Percentiles rank a stretch among this genome's conserved stretches.
These are phyloP conservation scores for Sarocladium oryzae DNA, from an alignment of 2,329 filamentous ascomycete species.

Conservation along the genomic window DNA sequence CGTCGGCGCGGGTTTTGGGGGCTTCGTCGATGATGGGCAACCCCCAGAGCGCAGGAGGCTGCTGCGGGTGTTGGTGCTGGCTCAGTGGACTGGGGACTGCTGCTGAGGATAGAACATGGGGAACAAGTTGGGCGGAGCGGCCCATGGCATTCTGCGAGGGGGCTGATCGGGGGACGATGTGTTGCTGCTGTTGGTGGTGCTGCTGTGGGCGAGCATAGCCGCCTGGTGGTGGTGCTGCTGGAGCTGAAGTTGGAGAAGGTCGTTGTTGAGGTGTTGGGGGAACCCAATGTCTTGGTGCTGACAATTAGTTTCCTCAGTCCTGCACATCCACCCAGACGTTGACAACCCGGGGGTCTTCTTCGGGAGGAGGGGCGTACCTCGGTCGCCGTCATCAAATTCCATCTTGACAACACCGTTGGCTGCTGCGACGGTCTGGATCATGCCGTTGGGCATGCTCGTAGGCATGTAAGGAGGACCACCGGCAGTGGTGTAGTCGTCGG, in stretches of 20 bases:
- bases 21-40: conserved; percentile 24
- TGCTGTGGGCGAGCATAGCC: conserved; percentile 4
- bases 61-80: conserved; percentile 14
- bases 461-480: conserved; percentile 34
- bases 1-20: conserved; percentile 26
- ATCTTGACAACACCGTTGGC: conserved; percentile 30
- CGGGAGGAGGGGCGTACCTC: conserved; percentile 20
- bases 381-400: conserved; percentile 32
- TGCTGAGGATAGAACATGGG: conserved; percentile 16
- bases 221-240: conserved; percentile 16
- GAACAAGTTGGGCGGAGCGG: background rate
- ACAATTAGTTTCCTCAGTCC: conserved; percentile 17
- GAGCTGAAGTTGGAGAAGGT: conserved; percentile 17
- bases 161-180: conserved; percentile 8
- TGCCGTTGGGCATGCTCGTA: conserved; percentile 39
- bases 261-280: conserved; percentile 21
- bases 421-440: conserved; percentile 29
- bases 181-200: conserved; percentile 6
- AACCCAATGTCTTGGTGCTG: conserved; percentile 25
- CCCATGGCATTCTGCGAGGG: conserved; percentile 8
- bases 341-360: conserved; percentile 4
- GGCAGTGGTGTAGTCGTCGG: conserved; percentile 38
- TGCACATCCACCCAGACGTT: conserved; percentile 5
- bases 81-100: conserved; percentile 26
- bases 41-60: conserved; percentile 21